Base-by-base conservation (phyloP, 108 stramenopile genomes). In the Nitzschia sp. region DNA sequence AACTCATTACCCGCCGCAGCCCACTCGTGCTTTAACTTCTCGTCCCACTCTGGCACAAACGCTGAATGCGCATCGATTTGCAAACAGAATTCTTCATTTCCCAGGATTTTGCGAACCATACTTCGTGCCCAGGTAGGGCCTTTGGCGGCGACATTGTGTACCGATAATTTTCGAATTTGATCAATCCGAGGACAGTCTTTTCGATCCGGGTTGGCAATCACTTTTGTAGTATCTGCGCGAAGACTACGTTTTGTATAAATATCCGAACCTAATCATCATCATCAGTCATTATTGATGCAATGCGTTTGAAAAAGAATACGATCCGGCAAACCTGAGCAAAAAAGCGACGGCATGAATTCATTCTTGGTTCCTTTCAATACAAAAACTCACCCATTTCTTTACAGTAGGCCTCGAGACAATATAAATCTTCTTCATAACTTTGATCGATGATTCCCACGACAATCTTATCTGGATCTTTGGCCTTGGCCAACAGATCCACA, bases 21-120 rank as follows among this genome's bases (percentile, higher is more conserved):
- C 95, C 95, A 98, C 66, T 96, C 84, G 18, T 81, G 23, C 47
- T 87, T 60, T 2, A 86, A 73, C 30, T 73, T 54, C 18, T 53
- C 70, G 71, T 98, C 98, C 98, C 98, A 98, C 23, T 83, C 70
- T 32, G 82, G 46, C 2, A 76, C 77, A 66, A 98, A 95, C 54
- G 88, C 80, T 47, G 85, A 89, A 66, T 97, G 95, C 2, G 97
- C 83, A 89, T 97, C 97, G 46, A 93, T 91, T 76, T 97, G 95
- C 92, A 98, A 90, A 86, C 97, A 98, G 71, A 96, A 98, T 72
- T 98, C 96, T 86, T 98, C 97, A 65, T 97, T 95, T 28, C 94
- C 86, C 59, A 98, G 70, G 27, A 96, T 49, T 56, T 92, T 86
- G 25, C 91, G 77, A 31, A 74, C 77, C 64, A 92, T 72, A 8